These are phyloP conservation scores for Jatropha podagrica DNA, from an alignment of 441 rosid genomes.

Conservation along the genomic window DNA sequence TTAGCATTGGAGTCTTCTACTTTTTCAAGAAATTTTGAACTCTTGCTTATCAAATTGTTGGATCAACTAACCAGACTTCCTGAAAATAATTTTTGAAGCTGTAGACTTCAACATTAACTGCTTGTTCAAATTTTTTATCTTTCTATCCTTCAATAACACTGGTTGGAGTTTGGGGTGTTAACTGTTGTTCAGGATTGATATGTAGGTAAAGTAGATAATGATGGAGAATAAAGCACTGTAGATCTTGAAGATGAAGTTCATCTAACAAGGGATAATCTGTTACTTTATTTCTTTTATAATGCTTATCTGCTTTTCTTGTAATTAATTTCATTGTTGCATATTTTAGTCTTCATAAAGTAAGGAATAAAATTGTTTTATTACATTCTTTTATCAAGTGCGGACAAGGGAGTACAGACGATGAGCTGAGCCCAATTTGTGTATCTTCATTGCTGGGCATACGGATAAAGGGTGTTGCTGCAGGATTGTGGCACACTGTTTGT, in stretches of 20 bases:
- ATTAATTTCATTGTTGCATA: slow-evolving; percentile 17
- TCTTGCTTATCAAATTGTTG: slow-evolving; percentile 6
- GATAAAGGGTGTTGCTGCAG: slow-evolving; percentile 79
- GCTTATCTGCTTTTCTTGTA: slow-evolving; percentile 10
- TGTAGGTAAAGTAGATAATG: slow-evolving; percentile 70
- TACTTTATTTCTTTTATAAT: slow-evolving; percentile 27
- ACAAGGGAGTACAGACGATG: slow-evolving; percentile 95
- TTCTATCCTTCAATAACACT: slow-evolving; percentile 23
- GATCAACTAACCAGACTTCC: not conserved
- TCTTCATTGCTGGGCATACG: slow-evolving; percentile 82
- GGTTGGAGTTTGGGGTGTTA: slow-evolving; percentile 28
- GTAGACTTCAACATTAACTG: not conserved
- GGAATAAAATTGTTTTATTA: slow-evolving; percentile 19
- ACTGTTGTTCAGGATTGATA: slow-evolving; percentile 42
- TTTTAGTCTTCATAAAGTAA: slow-evolving; percentile 9
- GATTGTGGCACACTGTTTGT: slow-evolving; percentile 95
- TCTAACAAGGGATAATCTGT: slow-evolving; percentile 41
- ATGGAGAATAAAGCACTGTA: slow-evolving; percentile 50
- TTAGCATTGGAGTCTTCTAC: not conserved
- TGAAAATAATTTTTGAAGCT: not conserved
- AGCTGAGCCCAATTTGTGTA: slow-evolving; percentile 81
- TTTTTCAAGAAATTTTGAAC: not conserved
- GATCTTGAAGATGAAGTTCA: slow-evolving; percentile 59
- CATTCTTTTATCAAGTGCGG: slow-evolving; percentile 68
- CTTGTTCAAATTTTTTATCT: slow-evolving; percentile 2